Percentiles rank a stretch among this genome's conserved stretches.
phyloP scores from a whole-genome alignment of 83 land plant genomes.

The Picea abies region DNA sequence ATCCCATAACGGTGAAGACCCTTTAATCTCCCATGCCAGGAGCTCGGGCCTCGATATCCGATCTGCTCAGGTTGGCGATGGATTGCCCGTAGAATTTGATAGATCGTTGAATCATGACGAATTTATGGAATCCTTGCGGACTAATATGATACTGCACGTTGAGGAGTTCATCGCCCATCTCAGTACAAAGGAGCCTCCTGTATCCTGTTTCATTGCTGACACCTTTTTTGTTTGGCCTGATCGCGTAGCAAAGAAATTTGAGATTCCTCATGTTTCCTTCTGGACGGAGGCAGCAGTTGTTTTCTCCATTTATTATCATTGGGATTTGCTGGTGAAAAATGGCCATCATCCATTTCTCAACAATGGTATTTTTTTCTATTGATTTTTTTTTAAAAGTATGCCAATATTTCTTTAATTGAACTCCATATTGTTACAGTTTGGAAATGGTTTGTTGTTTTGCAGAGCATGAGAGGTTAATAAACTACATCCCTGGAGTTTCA shows the following conservation, averaged over 20 bases:
- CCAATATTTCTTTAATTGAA: background rate
- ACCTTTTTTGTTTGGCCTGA: constrained; percentile 41
- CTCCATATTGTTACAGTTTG: background rate
- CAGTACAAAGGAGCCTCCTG: background rate
- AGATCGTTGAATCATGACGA: constrained; percentile 38
- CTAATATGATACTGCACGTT: constrained; percentile 29
- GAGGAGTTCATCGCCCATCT: constrained; percentile 29
- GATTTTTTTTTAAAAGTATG: background rate
- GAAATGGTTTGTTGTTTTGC: background rate
- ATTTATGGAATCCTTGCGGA: constrained; percentile 26
- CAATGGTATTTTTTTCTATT: background rate
- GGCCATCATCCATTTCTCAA: constrained; percentile 33
- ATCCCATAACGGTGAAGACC: background rate
- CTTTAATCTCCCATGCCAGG: constrained; percentile 24
- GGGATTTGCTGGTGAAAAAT: constrained; percentile 27
- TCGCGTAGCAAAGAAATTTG: constrained; percentile 29
- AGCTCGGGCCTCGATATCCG: constrained; percentile 43
- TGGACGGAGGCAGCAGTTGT: constrained; percentile 48
- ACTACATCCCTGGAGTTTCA: constrained; percentile 50
- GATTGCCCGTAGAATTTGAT: constrained; percentile 43
- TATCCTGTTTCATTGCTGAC: constrained; percentile 34
- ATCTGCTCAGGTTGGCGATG: constrained; percentile 35
- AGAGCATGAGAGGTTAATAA: constrained; percentile 11
- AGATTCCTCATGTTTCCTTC: constrained; percentile 30
- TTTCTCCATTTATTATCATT: constrained; percentile 34